Conservation (phyloP, 108 stramenopile genomes). For the Nitzschia putrida region DNA sequence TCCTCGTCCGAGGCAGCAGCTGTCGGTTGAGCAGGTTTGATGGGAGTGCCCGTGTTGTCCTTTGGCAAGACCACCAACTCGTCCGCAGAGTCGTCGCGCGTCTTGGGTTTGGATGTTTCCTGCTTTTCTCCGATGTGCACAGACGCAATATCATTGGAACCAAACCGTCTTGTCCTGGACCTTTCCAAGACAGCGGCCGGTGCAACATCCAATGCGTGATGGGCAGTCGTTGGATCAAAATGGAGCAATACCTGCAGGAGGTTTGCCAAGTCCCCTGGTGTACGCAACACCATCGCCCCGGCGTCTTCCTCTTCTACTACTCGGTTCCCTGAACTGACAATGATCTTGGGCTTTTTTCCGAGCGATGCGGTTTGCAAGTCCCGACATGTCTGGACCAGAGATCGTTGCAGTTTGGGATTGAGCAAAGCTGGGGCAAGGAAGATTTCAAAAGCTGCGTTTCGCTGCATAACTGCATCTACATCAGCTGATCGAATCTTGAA, state of each 20-base stretch:
- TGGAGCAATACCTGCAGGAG: constrained; percentile 38
- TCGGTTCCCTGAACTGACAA: constrained; percentile 70
- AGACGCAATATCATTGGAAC: constrained; percentile 17
- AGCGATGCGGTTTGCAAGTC: constrained; percentile 51
- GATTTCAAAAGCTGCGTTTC: constrained; percentile 65
- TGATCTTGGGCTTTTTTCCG: constrained; percentile 43
- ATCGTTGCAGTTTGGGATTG: constrained; percentile 53
- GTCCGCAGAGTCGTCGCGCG: too few species aligned
- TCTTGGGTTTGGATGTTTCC: neutral
- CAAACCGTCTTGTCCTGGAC: constrained; percentile 20
- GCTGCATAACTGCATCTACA: constrained; percentile 44
- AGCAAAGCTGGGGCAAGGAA: constrained; percentile 66
- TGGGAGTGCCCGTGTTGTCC: too few species aligned
- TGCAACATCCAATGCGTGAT: constrained; percentile 10
- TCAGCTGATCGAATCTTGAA: constrained; percentile 59
- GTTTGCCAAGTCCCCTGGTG: constrained; percentile 57
- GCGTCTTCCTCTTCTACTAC: constrained; percentile 54
- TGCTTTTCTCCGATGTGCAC: neutral
- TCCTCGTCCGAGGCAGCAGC: too few species aligned
- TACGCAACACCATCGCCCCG: constrained; percentile 58
- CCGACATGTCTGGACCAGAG: constrained; percentile 54
- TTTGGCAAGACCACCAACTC: too few species aligned
- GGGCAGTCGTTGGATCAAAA: constrained; percentile 20
- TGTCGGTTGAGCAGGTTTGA: too few species aligned
- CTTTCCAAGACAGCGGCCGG: constrained; percentile 19